phyloP scores from a whole-genome alignment of 768 basidiomycete species.

The Trametes meyenii region DNA sequence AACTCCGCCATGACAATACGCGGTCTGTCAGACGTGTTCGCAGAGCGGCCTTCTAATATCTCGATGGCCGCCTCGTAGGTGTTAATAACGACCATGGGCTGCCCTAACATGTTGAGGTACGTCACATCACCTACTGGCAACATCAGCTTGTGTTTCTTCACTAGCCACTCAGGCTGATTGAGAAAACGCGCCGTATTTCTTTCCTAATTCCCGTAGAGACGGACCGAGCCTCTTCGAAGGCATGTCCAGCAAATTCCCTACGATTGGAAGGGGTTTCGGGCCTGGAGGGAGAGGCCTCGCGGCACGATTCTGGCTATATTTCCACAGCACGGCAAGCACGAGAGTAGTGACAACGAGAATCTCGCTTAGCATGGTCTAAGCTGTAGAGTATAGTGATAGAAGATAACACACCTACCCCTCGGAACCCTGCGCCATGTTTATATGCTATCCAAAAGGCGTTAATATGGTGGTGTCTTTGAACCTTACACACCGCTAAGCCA shows the following conservation, averaged over 20 bases:
- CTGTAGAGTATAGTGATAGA: no score
- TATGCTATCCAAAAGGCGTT: no score
- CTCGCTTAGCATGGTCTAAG: no score
- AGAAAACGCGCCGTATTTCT: conserved; percentile 20
- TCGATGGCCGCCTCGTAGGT: conserved; percentile 59
- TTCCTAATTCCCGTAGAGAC: conserved; percentile 15
- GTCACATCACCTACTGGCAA: conserved; percentile 55
- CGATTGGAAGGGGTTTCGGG: conserved; percentile 24
- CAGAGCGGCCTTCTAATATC: conserved; percentile 68
- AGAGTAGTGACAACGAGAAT: no score
- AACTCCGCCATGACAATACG: conserved; percentile 69
- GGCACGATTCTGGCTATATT: no score
- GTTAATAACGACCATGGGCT: conserved; percentile 69
- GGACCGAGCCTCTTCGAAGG: conserved; percentile 22
- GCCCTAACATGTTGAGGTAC: conserved; percentile 65
- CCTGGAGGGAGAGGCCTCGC: conserved; percentile 25
- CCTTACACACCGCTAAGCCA: no score
- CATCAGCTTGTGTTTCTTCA: neutral
- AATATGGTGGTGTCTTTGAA: no score
- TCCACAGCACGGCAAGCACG: no score
- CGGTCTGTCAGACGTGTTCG: conserved; percentile 76
- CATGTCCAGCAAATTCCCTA: conserved; percentile 29
- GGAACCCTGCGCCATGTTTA: no score
- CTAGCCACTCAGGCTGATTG: neutral
- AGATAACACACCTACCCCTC: no score